phyloP scores from a whole-genome alignment of 805 yeast genomes.

The Lachancea meyersii region DNA sequence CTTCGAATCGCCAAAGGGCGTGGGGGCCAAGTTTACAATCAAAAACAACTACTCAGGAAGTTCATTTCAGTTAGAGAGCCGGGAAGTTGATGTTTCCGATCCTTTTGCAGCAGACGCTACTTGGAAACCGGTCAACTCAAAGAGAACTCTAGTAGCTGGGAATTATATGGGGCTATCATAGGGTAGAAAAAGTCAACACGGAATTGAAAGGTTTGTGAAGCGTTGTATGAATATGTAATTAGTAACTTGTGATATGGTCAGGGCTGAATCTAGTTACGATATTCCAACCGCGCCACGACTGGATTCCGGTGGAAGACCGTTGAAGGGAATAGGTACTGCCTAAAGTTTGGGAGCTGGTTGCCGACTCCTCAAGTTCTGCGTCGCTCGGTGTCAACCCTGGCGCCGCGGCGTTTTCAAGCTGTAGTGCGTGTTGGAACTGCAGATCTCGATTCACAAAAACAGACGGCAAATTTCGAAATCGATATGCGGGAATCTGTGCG shows the following conservation, averaged over 20 bases:
- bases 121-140: constrained; percentile 33
- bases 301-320: not conserved
- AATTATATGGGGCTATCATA: constrained; percentile 32
- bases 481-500: constrained; percentile 5
- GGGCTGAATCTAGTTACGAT: constrained; percentile 12
- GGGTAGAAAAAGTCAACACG: not conserved
- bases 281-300: constrained; percentile 17
- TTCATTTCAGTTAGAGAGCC: constrained; percentile 36
- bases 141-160: constrained; percentile 35
- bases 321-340: not conserved
- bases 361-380: not conserved
- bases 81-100: constrained; percentile 34
- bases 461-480: constrained; percentile 17
- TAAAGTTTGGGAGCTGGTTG: not conserved
- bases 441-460: constrained; percentile 15
- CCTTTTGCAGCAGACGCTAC: constrained; percentile 34
- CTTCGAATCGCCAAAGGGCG: constrained; percentile 67
- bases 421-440: constrained; percentile 12
- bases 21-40: constrained; percentile 59
- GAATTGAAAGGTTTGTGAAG: not conserved
- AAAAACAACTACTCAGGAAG: constrained; percentile 39
- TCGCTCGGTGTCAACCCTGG: not conserved
- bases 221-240: constrained; percentile 2
- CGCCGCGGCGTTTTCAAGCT: not conserved
- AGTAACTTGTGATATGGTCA: constrained; percentile 6